Conservation (phyloP, 306 rosid genomes). For the Cucurbita moschata region DNA sequence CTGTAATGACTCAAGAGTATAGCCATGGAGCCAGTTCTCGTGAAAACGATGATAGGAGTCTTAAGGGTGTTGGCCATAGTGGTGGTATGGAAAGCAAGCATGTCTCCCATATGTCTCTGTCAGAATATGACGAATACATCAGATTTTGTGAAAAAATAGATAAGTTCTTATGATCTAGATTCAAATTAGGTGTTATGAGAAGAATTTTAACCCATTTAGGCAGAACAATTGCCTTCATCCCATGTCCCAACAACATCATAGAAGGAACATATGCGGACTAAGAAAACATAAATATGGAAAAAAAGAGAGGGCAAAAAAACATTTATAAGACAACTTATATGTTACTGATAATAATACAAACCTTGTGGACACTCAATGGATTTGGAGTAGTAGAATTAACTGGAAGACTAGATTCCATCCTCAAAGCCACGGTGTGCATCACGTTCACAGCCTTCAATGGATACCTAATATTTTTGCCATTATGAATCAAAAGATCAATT, state of each 20-base stretch:
- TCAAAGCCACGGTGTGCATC: conserved; percentile 79
- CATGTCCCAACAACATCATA: not conserved
- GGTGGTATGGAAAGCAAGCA: conserved; percentile 89
- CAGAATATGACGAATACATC: not conserved
- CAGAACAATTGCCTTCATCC: not conserved
- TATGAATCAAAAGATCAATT: not conserved
- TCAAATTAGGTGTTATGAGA: not conserved
- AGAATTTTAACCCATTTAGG: not conserved
- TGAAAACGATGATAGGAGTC: conserved; percentile 75
- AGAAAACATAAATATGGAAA: not conserved
- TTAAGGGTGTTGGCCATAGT: conserved; percentile 72
- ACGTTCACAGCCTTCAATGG: conserved; percentile 93
- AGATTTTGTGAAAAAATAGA: not conserved
- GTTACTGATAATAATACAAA: conserved; percentile 13
- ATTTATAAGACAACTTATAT: not conserved
- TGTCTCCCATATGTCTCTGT: conserved; percentile 83
- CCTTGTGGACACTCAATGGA: conserved; percentile 31
- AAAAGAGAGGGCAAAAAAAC: not conserved
- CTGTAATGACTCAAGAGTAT: conserved; percentile 74
- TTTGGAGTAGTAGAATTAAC: conserved; percentile 30
- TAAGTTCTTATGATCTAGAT: not conserved
- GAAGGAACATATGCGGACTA: not conserved
- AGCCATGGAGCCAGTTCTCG: conserved; percentile 96
- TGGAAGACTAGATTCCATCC: conserved; percentile 56
- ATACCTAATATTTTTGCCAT: conserved; percentile 34